Evolutionary conservation across 306 rosid species (phyloP), one percentile per base, ranked within the genome.

Genomic region (Sphenostylis stenocarpa): DNA sequence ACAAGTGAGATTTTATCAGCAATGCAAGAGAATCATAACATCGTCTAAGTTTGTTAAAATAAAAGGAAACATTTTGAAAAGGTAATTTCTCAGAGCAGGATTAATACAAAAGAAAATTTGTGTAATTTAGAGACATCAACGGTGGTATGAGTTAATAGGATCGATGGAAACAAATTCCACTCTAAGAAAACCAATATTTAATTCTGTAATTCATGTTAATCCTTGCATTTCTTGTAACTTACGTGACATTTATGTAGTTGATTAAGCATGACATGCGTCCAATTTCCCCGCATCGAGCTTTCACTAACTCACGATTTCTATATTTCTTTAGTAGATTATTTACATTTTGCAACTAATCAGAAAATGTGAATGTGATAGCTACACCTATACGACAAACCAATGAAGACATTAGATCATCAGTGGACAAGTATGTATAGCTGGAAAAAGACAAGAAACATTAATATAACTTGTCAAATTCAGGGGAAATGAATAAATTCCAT

Each of bases 51-150:
- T 79, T 49, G 12, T 38, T 48, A 48, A 49, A 70, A 70, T 29
- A 29, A 58, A 77, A 66, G 36, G 62, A 28, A 47, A 29, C 69
- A 74, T 60, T 74, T 52, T 9, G 6, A 64, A 29, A 23, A 29
- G 13, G 34, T 33, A 64, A 19, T 44, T 16, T 15, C 26, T 15
- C 24, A 24, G 13, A 36, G 4, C 29, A 51, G 11, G 41, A 69
- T 44, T 4, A 21, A 24, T 57, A 21, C 41, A 78, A 23, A 57
- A 38, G 26, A 5, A 38, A 56, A 33, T 49, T 13, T 5, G 15
- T 11, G 80, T 61, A 5, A 8, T 26, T 19, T 4, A 29, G 53
- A 36, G 9, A 23, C n/a, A 62, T 3, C n/a, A 24, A 38, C 20
- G 15, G 29, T 1, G 9, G 67, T 8, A 21, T 14, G 11, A 51